Percentiles rank a stretch among this genome's conserved stretches.
These are phyloP conservation scores for Solanum medicagineum DNA, from an alignment of 257 asterid genomes.

Conservation along the genomic window DNA sequence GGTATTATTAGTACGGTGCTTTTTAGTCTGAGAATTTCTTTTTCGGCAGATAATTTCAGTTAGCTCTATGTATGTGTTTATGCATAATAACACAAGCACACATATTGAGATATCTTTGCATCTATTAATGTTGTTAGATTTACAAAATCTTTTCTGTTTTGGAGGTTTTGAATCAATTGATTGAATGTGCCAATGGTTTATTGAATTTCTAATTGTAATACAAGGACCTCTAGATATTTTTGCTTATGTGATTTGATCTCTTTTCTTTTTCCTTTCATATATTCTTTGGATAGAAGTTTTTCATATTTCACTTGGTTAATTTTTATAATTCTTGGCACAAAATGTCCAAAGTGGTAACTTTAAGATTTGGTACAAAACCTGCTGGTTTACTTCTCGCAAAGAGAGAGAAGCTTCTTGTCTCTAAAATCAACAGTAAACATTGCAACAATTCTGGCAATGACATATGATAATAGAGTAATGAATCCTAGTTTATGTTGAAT, in stretches of 20 bases:
- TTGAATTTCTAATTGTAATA: not conserved
- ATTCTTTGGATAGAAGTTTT: not conserved
- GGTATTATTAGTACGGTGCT: not conserved
- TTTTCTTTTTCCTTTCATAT: not conserved
- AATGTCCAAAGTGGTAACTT: not conserved
- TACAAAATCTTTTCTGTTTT: not conserved
- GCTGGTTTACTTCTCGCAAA: not conserved
- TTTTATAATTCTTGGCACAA: not conserved
- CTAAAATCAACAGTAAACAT: not conserved
- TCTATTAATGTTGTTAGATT: not conserved
- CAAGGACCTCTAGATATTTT: not conserved
- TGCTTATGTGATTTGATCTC: not conserved
- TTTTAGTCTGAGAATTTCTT: not conserved
- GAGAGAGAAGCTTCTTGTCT: not conserved
- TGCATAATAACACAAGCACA: not conserved
- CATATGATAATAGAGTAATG: not conserved
- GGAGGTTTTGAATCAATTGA: not conserved
- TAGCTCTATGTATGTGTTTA: not conserved
- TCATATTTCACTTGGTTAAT: not conserved
- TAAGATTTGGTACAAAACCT: not conserved
- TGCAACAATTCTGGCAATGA: not conserved
- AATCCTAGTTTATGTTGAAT: not conserved
- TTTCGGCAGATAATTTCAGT: not conserved
- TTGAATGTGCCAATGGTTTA: not conserved
- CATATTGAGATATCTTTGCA: not conserved